These are phyloP conservation scores for Colletotrichum falcatum DNA, from an alignment of 2,329 filamentous ascomycete species.

Conservation along the genomic window DNA sequence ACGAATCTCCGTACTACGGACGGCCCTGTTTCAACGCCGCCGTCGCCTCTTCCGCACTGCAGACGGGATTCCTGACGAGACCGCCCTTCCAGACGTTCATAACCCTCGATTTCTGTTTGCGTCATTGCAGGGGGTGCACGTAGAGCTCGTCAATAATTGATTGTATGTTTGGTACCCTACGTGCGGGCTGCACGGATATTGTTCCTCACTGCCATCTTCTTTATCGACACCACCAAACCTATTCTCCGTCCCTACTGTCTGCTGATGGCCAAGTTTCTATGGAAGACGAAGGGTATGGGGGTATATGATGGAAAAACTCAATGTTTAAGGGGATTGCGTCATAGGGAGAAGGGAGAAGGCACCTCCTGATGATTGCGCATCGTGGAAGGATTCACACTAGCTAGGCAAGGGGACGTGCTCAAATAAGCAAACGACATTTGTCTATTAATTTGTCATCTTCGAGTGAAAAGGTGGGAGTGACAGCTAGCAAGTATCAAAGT, in stretches of 20 bases:
- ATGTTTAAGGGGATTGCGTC: neutral
- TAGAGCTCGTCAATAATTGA: neutral
- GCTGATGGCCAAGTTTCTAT: neutral
- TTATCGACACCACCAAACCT: neutral
- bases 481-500: neutral
- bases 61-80: too few species aligned
- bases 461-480: neutral
- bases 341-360: neutral
- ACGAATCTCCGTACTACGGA: too few species aligned
- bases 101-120: neutral
- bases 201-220: neutral
- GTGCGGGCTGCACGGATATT: too few species aligned
- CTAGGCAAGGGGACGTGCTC: neutral
- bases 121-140: neutral
- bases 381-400: neutral
- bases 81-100: too few species aligned
- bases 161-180: neutral
- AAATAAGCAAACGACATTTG: neutral
- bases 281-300: neutral
- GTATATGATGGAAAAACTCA: neutral
- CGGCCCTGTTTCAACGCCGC: too few species aligned
- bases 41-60: too few species aligned
- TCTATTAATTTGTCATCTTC: neutral
- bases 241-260: neutral
- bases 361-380: neutral